Evolutionary conservation across 2,329 filamentous ascomycete genomes (phyloP), one percentile per base, ranked within the genome.

Genomic region (Neonectria hederae): DNA sequence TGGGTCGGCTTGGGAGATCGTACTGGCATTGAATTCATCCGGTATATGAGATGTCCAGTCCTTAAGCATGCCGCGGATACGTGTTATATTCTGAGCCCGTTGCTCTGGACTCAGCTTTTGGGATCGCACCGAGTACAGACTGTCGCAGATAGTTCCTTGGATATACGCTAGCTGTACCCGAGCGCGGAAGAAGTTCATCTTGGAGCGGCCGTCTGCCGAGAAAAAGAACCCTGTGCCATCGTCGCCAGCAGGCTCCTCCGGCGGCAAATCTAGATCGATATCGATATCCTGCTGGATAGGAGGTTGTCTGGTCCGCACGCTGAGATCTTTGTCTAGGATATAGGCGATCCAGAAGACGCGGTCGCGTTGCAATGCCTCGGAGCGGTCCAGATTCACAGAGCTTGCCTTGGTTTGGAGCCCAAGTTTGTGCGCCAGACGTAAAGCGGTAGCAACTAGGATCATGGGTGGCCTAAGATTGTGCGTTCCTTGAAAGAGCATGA

Each of bases 281-380:
- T 64, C 55, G 26, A n/a, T 32, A n/a, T 68, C 63, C 24, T 10
- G 30, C 4, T 65, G 62, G 14, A 67, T 14, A 2, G 65, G 58
- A 5, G 62, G 52, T 14, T 54, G 54, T 28, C 24, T 45, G 2
- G 51, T 49, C 5, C 58, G 57, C 48, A 67, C 7, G 46, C 65
- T 67, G 26, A 63, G 26, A 38, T 67, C 65, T 11, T 74, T 75
- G 28, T 78, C 76, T 14, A 77, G 64, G 6, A 65, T 66, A 38
- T 77, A 78, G 43, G 73, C 74, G 24, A 77, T 66, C 76, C 75
- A 78, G 49, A 77, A 77, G 42, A 68, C 68, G 0, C 68, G 57
- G 17, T 40, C 11, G 9, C 59, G 48, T 21, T 69, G 46, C 7
- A 63, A 10, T 3, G 3, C 26, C 10, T 54, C 22, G 0, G 43